phyloP scores from a whole-genome alignment of 306 rosid genomes.

The Calophaca sinica region DNA sequence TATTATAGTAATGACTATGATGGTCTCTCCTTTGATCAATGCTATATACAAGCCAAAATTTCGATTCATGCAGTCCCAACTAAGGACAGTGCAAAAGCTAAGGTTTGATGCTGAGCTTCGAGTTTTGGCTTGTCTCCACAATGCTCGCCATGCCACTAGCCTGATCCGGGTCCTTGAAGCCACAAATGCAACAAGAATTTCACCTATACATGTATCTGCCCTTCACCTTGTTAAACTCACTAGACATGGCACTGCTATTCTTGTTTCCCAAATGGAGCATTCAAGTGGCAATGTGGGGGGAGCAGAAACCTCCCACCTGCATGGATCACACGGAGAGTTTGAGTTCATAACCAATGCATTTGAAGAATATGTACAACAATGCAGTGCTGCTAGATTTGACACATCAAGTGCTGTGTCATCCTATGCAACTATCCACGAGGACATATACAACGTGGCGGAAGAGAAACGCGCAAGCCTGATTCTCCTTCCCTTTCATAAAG shows the following conservation, averaged over 20 bases:
- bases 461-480: slow-evolving; percentile 44
- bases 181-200: slow-evolving; percentile 33
- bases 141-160: slow-evolving; percentile 26
- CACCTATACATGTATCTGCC: slow-evolving; percentile 45
- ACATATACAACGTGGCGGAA: slow-evolving; percentile 42
- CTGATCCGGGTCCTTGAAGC: slow-evolving; percentile 44
- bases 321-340: slow-evolving; percentile 23
- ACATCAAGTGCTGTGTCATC: slow-evolving; percentile 30
- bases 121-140: slow-evolving; percentile 45
- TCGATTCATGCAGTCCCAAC: slow-evolving; percentile 30
- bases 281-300: neutral
- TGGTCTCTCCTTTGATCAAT: slow-evolving; percentile 45
- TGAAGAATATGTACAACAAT: neutral
- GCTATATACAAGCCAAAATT: slow-evolving; percentile 44
- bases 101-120: slow-evolving; percentile 44
- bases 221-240: slow-evolving; percentile 49
- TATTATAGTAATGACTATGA: slow-evolving; percentile 37
- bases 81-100: slow-evolving; percentile 43
- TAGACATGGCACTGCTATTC: slow-evolving; percentile 44
- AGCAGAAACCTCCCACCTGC: neutral
- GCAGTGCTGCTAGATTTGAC: slow-evolving; percentile 36
- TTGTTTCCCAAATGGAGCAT: slow-evolving; percentile 34
- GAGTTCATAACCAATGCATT: slow-evolving; percentile 39
- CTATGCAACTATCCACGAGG: slow-evolving; percentile 52
- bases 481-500: slow-evolving; percentile 55